Evolutionary conservation across 208 protist species (phyloP).

Genomic region (Leishmania aethiopica): DNA sequence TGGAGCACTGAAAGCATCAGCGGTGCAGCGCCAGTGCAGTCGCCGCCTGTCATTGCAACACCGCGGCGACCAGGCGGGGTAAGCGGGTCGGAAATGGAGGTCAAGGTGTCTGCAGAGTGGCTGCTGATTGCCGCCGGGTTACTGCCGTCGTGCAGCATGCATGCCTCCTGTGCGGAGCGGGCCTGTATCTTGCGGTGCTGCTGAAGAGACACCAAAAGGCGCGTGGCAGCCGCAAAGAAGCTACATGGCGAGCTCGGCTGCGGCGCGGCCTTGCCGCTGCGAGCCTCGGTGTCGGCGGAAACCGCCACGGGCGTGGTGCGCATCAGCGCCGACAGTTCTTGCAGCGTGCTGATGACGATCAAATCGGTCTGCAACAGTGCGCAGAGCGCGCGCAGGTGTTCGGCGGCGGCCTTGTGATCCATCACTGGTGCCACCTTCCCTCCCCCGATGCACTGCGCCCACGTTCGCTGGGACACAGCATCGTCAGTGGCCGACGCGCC

Average conservation of each 20-base stretch:
- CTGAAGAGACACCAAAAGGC: slow-evolving; percentile 24
- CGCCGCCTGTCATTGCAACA: neutral
- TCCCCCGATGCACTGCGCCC: neutral
- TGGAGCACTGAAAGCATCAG: slow-evolving; percentile 45
- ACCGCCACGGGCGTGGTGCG: neutral
- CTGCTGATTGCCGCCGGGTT: slow-evolving; percentile 1
- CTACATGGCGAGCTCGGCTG: neutral
- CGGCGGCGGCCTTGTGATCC: slow-evolving; percentile 21
- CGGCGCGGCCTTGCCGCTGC: neutral
- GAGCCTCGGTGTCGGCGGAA: neutral
- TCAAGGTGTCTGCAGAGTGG: neutral
- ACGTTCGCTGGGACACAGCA: neutral
- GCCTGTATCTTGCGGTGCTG: slow-evolving; percentile 19
- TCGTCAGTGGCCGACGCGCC: neutral
- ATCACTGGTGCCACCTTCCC: slow-evolving; percentile 9
- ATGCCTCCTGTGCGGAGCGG: slow-evolving; percentile 14
- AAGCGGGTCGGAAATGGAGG: slow-evolving; percentile 1
- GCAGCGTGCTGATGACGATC: slow-evolving; percentile 37
- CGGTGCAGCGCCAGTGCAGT: neutral
- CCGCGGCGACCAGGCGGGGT: neutral
- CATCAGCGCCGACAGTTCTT: slow-evolving; percentile 34
- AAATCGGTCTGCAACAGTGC: slow-evolving; percentile 29
- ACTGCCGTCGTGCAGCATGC: slow-evolving; percentile 7
- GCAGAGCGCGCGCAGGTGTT: slow-evolving; percentile 21
- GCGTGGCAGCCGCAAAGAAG: slow-evolving; percentile 12